Evolutionary conservation across 2,329 filamentous ascomycete species (phyloP).

Genomic region (Penicillium verrucosum): DNA sequence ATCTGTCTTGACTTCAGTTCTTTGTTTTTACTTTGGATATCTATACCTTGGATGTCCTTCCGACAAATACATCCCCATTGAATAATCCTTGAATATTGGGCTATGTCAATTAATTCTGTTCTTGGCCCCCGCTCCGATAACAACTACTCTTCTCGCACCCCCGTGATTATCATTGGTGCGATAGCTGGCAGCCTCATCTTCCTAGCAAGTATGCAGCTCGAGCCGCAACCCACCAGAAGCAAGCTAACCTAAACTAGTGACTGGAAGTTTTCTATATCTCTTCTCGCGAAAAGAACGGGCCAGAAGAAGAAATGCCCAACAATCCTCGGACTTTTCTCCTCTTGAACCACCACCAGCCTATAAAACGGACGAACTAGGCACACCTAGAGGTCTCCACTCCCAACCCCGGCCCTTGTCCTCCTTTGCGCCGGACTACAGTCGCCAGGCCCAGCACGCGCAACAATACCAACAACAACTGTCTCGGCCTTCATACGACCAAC

Average conservation of each 20-base stretch:
- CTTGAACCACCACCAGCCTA: conserved; percentile 19
- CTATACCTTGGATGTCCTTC: background rate
- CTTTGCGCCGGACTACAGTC: conserved; percentile 23
- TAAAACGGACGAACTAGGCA: conserved; percentile 11
- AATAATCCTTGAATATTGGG: background rate
- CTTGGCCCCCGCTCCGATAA: background rate
- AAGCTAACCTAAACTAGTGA: conserved; percentile 15
- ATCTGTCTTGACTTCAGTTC: background rate
- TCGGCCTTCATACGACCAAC: conserved; percentile 23
- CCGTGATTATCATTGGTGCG: conserved; percentile 5
- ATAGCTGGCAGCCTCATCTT: conserved; percentile 6
- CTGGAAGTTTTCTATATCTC: conserved; percentile 16
- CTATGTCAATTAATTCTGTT: background rate
- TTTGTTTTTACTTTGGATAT: background rate
- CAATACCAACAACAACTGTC: conserved; percentile 11
- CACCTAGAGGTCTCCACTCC: conserved; percentile 14
- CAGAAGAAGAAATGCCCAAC: conserved; percentile 18
- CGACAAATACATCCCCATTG: background rate
- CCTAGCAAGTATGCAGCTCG: conserved; percentile 7
- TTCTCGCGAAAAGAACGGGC: conserved; percentile 27
- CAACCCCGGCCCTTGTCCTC: conserved; percentile 24
- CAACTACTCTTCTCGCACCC: background rate
- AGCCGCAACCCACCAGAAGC: conserved; percentile 10
- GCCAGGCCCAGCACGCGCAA: conserved; percentile 11
- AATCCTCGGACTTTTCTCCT: conserved; percentile 2